These are phyloP conservation scores for Helianthus tuberosus DNA, from an alignment of 129 eudicot genomes.

Conservation along the genomic window DNA sequence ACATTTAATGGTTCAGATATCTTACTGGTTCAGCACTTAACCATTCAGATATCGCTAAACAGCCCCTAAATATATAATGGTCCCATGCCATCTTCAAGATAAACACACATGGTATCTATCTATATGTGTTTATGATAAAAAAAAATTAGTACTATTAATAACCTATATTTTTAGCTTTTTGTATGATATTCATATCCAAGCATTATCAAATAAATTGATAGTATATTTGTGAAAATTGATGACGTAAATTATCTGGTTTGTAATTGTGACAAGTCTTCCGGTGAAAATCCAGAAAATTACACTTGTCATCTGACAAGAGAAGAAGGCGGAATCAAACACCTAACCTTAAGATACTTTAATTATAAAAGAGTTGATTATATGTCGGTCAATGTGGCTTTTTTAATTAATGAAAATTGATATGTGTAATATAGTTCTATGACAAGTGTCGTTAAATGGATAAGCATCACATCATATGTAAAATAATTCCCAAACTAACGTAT, in stretches of 20 bases:
- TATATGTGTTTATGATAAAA: neutral
- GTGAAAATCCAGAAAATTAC: neutral
- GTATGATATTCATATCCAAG: neutral
- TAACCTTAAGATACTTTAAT: conserved; percentile 1
- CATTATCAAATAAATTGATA: neutral
- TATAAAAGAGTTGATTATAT: neutral
- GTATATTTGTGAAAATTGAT: neutral
- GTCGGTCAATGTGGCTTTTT: neutral
- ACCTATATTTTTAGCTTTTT: neutral
- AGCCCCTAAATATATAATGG: neutral
- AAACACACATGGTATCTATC: conserved; percentile 1
- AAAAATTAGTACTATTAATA: neutral
- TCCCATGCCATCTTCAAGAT: conserved; percentile 9
- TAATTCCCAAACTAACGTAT: neutral
- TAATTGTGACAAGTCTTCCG: neutral
- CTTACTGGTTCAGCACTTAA: no score
- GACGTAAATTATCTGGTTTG: conserved; percentile 6
- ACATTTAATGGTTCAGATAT: no score
- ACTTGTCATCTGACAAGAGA: conserved; percentile 14
- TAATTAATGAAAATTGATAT: neutral
- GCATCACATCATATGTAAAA: conserved; percentile 1
- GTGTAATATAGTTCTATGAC: neutral
- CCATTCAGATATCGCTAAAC: no score
- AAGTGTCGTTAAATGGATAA: conserved; percentile 1
- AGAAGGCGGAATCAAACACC: conserved; percentile 14